Evolutionary conservation across 371 early-diverging fungal genomes (phyloP), one percentile per base, ranked within the genome.

Genomic region (Actinomortierella wolfii): DNA sequence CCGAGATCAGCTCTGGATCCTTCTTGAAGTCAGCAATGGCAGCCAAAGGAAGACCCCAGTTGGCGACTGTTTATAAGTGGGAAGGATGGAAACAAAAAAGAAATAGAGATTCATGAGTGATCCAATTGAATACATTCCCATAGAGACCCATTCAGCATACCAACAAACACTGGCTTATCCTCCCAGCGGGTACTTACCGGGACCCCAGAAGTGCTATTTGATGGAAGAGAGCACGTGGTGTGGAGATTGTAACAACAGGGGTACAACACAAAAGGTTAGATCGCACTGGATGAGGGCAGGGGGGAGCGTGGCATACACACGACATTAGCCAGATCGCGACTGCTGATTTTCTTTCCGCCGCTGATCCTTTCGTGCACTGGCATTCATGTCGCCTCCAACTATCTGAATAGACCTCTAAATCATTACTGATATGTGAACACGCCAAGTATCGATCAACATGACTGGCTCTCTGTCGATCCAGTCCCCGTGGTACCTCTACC

Each of bases 41-140:
- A 26, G 98, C 98, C 45, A 95, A 65, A 49, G 98, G 98, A 54
- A 98, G 86, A 57, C 97, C 97, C 98, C 98, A 98, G 85, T 97
- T 98, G 54, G 94, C 97, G 34, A 93, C 93, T 67, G 21, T 43
- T 8, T 21, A 43, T 26, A 45, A 4, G 49, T 15, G 45, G 26
- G 18, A 68, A 45, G 15, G 25, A 40, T 23, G 41, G 47, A 47
- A 21, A 47, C 3, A 21, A 20, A 49, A 28, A 7, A 40, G 34
- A 23, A 52, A 7, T 17, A 13, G 46, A 24, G 17, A 18, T 6
- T 51, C 6, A 24, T 24, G 42, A 41, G 24, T 40, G 20, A 45
- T 6, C 46, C 18, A 9, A 5, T 11, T 11, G 34, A 6, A 11
- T 34, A 34, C 34, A 34, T 11, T 34, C 11, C 34, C 34, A 34